Conservation (phyloP, 257 asterid species). For the Perilla frutescens region DNA sequence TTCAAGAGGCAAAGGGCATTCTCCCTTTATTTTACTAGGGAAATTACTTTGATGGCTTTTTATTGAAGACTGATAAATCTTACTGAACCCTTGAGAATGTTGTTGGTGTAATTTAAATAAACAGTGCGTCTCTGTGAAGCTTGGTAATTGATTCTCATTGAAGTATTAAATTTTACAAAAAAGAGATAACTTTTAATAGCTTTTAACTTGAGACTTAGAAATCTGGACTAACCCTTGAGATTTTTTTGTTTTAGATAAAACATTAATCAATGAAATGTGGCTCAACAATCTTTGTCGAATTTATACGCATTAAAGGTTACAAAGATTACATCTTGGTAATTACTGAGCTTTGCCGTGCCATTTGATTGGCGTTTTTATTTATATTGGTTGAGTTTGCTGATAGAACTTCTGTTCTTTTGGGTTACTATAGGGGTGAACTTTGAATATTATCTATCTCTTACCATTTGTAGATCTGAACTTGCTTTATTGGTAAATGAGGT, state of each 20-base stretch:
- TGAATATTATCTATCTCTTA: neutral
- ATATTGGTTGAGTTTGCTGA: slow-evolving; percentile 3
- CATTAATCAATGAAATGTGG: slow-evolving; percentile 12
- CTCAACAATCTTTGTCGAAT: slow-evolving; percentile 22
- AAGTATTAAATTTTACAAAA: neutral
- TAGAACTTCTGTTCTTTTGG: neutral
- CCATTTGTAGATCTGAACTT: neutral
- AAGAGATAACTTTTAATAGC: slow-evolving; percentile 9
- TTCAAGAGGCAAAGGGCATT: neutral
- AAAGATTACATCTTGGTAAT: neutral
- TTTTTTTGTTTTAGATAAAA: neutral
- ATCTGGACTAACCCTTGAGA: neutral
- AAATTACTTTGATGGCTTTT: slow-evolving; percentile 16
- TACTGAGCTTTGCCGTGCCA: slow-evolving; percentile 9
- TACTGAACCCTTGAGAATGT: slow-evolving; percentile 19
- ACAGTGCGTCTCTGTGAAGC: neutral
- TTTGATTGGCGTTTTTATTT: slow-evolving; percentile 12
- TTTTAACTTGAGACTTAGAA: slow-evolving; percentile 4
- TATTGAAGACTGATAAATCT: slow-evolving; percentile 12
- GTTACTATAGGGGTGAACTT: slow-evolving; percentile 9
- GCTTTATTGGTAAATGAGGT: neutral
- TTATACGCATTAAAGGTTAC: slow-evolving; percentile 12
- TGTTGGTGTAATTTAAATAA: slow-evolving; percentile 5
- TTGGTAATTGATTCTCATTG: slow-evolving; percentile 29
- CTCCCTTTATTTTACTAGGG: slow-evolving; percentile 11